Base-by-base conservation (phyloP, 2,329 filamentous ascomycete species). In the Colletotrichum aenigma region DNA sequence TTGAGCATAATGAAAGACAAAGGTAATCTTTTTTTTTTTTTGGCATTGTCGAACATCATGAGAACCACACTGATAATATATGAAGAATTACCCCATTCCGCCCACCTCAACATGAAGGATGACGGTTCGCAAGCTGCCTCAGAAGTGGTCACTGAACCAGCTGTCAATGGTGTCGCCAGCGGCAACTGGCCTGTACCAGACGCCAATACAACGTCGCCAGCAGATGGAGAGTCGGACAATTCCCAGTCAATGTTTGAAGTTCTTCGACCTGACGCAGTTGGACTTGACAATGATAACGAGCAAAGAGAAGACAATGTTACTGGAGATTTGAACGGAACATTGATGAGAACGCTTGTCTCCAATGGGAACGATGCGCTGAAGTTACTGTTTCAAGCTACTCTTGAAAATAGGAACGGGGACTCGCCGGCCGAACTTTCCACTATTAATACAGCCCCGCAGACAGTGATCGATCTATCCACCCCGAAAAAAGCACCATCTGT, bases 351-450 rank as follows among this genome's bases (percentile, higher is more conserved):
- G 1, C 87, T 90, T 10, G 89, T 90, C 5, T 88, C 88, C 0
- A 90, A 87, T 73, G 87, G 87, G 88, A 90, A 36, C 34, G 34
- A 36, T 82, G 89, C 89, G 7, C 78, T 90, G 43, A 89, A 88
- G 65, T 82, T 90, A 21, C 82, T 90, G 2, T 90, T 90, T 71
- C 87, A 90, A 71, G 88, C 88, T 28, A 88, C 87, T 15, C 75
- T 78, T 8, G 77, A 79, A 30, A 64, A 77, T 3, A 64, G 61
- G 38, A 24, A 67, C 7, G 36, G 36, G 16, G 16, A 43, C 15
- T 43, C 36, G 4, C 16, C 24, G 26, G 13, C 38, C 13, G 28
- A n/a, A 55, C 43, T 43, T 55, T 56, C 10, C 52, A 56, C n/a
- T 56, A n/a, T 24, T 10, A 21, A 26, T 56, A 21, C n/a, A 56